phyloP scores from a whole-genome alignment of 1,139 yeast species.

The Yarrowia galli region DNA sequence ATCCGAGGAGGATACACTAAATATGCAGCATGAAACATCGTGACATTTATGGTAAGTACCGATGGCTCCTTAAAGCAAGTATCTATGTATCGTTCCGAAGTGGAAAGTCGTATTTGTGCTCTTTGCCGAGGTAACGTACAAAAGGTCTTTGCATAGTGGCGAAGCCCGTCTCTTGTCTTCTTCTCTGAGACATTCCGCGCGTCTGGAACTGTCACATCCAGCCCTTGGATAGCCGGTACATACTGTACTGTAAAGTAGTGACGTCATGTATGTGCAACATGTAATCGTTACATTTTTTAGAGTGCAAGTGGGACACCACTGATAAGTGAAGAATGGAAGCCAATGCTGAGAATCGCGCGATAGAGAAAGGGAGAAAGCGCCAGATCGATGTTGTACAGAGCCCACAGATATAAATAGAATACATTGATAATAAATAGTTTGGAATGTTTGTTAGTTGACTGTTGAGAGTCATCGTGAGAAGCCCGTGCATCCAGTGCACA shows the following conservation, averaged over 20 bases:
- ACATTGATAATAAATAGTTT: conserved; percentile 34
- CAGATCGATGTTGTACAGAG: background rate
- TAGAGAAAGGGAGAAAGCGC: background rate
- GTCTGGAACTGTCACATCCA: background rate
- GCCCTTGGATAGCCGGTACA: background rate
- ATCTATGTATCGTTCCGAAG: background rate
- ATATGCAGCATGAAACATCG: background rate
- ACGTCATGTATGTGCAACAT: conserved; percentile 5
- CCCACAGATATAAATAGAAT: conserved; percentile 22
- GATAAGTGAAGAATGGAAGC: background rate
- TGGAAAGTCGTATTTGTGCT: background rate
- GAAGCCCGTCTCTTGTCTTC: background rate
- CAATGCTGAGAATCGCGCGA: too few relatives aligned
- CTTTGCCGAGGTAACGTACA: background rate
- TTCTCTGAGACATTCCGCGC: background rate
- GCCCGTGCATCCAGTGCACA: conserved; percentile 25
- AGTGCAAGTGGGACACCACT: too few relatives aligned
- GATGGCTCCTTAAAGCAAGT: too few relatives aligned
- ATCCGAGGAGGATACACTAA: background rate
- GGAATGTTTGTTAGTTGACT: conserved; percentile 19
- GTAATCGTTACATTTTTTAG: background rate
- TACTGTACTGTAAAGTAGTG: too few relatives aligned
- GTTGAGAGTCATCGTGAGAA: conserved; percentile 24
- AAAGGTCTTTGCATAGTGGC: background rate
- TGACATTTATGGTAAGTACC: background rate